Evolutionary conservation across 192 early-diverging fungal genomes (phyloP).

Genomic region (Linderina pennispora): DNA sequence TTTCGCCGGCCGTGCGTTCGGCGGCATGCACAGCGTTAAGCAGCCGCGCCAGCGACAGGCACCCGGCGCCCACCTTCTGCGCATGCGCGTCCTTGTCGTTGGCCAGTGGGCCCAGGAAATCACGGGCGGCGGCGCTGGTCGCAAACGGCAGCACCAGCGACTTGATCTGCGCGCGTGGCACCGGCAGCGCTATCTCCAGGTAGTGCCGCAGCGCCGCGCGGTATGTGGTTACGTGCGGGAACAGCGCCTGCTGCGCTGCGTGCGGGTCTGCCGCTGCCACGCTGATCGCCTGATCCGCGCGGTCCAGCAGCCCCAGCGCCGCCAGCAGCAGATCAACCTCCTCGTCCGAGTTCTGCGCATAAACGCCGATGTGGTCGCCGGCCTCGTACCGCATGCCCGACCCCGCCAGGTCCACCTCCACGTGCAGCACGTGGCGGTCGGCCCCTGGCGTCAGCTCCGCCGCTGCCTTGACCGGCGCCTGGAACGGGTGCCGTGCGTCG

Average conservation of each 20-base stretch:
- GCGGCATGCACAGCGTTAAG: conserved; percentile 59
- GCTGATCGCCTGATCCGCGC: conserved; percentile 62
- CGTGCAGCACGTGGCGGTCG: conserved; percentile 83
- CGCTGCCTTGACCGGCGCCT: conserved; percentile 57
- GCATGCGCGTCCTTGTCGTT: conserved; percentile 66
- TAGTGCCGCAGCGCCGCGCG: conserved; percentile 86
- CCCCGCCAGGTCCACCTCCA: conserved; percentile 86
- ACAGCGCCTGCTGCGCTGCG: conserved; percentile 73
- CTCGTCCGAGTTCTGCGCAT: conserved; percentile 77
- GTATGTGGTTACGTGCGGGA: conserved; percentile 83
- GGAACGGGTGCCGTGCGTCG: conserved; percentile 86
- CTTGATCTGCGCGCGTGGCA: conserved; percentile 64
- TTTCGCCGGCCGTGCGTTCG: conserved; percentile 28
- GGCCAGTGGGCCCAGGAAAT: conserved; percentile 50
- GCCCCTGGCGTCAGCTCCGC: conserved; percentile 60
- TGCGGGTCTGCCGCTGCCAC: conserved; percentile 67
- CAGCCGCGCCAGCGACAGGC: conserved; percentile 70
- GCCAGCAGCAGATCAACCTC: conserved; percentile 63
- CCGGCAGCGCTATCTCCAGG: conserved; percentile 74
- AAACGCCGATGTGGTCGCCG: conserved; percentile 95
- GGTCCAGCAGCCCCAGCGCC: conserved; percentile 55
- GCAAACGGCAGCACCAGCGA: conserved; percentile 55
- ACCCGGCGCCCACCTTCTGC: conserved; percentile 51
- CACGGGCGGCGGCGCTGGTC: conserved; percentile 48
- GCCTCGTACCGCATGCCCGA: conserved; percentile 80